A percentile compares a stretch with the other conserved stretches of the same genome.
Conservation (phyloP, 441 rosid genomes). For the Melastoma candidum region DNA sequence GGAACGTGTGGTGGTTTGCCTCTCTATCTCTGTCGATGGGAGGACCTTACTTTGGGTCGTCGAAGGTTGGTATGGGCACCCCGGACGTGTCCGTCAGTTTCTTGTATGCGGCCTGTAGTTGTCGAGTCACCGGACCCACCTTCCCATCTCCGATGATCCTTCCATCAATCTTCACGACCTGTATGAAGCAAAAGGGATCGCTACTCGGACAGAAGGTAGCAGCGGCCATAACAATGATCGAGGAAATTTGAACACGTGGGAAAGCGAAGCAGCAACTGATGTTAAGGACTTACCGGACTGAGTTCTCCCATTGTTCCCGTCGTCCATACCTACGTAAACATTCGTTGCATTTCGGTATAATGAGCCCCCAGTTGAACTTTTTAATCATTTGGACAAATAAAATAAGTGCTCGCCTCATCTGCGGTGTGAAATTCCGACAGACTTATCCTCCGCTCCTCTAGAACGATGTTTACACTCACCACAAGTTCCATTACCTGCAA, state of each 20-base stretch:
- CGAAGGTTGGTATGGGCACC: constrained; percentile 63
- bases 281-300: constrained; percentile 43
- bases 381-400: background rate
- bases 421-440: constrained; percentile 81
- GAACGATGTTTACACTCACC: constrained; percentile 46
- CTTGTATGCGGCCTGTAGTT: constrained; percentile 51
- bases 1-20: background rate
- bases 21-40: background rate
- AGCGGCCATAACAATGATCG: no score
- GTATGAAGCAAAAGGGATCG: background rate
- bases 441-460: constrained; percentile 73
- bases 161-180: constrained; percentile 79
- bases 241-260: no score
- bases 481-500: constrained; percentile 77
- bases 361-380: background rate
- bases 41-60: background rate
- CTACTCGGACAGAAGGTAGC: no score
- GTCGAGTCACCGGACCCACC: constrained; percentile 55
- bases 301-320: constrained; percentile 95
- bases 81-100: constrained; percentile 49
- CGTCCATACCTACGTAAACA: constrained; percentile 63
- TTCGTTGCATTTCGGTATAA: background rate
- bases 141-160: constrained; percentile 60
- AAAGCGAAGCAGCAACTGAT: background rate
- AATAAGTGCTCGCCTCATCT: constrained; percentile 50